Base-by-base conservation (phyloP, 2,329 filamentous ascomycete genomes). In the Ophiocordyceps camponoti-saundersi region DNA sequence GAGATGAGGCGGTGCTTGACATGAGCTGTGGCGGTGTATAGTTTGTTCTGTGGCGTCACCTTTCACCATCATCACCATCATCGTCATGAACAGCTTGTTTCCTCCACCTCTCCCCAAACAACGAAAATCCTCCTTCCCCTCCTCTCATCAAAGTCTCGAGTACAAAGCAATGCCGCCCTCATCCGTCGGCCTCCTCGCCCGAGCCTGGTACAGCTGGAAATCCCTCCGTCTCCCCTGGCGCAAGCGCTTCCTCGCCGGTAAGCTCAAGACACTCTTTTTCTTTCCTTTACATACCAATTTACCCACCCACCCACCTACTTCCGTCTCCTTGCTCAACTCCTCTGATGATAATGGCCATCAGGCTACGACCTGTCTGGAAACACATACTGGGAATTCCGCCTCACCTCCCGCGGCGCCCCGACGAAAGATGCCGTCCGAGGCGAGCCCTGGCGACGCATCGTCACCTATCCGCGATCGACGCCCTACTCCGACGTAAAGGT, bases 321-420 rank as follows among this genome's bases (percentile, higher is more conserved):
- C n/a, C n/a, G n/a, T n/a, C n/a, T n/a, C n/a, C n/a, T n/a, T n/a
- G 16, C 11, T 4, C 5, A 34, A 16, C 5, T 16, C 32, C 13
- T 3, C 6, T 16, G 12, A 34, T 13, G 5, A 3, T 18, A 20
- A 29, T 18, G 3, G 5, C 13, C 13, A 3, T 16, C 50, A 82
- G 79, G 79, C 52, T 68, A 73, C 55, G 79, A 83, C 57, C 75
- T 82, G 48, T 57, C 75, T 22, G 77, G 78, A 47, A 82, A 82
- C 63, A 81, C 79, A 4, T 83, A 74, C 65, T 83, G 79, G 78
- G 76, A 81, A 55, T 81, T 82, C 62, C 70, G 69, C 49, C 71
- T 79, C 52, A 55, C 62, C 7, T 66, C 69, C 20, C 62, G 63
- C 49, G 55, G 60, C 48, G 53, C 52, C 26, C 51, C 47, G 12